Evolutionary conservation across 805 yeast genomes (phyloP), one percentile per base, ranked within the genome.

Genomic region (Candida ovalis): DNA sequence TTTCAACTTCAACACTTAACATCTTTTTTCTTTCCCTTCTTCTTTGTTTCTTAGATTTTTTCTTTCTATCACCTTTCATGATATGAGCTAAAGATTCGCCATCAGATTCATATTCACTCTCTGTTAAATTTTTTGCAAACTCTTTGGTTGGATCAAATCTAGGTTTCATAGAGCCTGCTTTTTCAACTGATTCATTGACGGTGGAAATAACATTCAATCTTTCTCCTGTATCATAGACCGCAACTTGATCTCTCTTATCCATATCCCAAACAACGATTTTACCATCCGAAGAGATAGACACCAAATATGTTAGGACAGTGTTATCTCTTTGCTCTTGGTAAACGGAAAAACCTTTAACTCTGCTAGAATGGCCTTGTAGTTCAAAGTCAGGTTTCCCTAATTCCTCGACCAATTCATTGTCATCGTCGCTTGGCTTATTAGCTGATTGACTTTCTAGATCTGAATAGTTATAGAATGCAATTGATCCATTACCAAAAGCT

Each of bases 221-320:
- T 68, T 94, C 98, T 12, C 95, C 96, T 19, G 92, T 78, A 54
- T 84, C 88, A 64, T 90, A 92, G 3, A 89, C 94, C 0, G 97
- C 97, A 22, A 90, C 77, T 65, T 90, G 96, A 59, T 88, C 95
- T 58, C 77, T 75, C 2, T 71, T 59, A 1, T 69, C 63, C 62
- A 84, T 69, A 62, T 91, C 86, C 97, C 97, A 92, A 2, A 92
- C 86, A 7, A 94, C 96, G 45, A 92, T 84, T 59, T 80, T 86
- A 23, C 98, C 98, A 66, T 92, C 98, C 0, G 97, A 88, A 0
- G 97, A 88, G 12, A 90, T 88, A 2, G 96, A 85, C 0, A 88
- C 77, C 60, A 94, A 66, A 60, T 76, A 86, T 13, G 60, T 55
- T 10, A 51, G 43, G 1, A 43, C 15, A 18, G 70, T 73, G 13